These are phyloP conservation scores for Chrysoporthe deuterocubensis DNA, from an alignment of 2,329 filamentous ascomycete genomes.

Conservation along the genomic window DNA sequence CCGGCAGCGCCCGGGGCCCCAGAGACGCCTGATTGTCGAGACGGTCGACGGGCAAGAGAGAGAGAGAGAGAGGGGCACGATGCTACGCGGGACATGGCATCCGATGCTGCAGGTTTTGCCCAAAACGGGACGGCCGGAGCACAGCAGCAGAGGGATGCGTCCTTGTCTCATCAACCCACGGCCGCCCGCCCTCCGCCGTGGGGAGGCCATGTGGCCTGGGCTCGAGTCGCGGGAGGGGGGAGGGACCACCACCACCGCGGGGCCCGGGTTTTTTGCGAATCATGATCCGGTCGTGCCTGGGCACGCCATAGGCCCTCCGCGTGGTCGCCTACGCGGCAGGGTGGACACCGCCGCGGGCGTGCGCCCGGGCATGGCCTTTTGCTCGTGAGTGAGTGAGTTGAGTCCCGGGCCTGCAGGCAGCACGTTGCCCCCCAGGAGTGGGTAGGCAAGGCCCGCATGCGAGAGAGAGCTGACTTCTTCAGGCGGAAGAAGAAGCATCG, in stretches of 20 bases:
- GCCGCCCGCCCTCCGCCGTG: background rate
- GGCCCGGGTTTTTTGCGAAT: conserved; percentile 6
- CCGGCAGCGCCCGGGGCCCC: too few relatives aligned
- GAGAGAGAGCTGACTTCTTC: too few relatives aligned
- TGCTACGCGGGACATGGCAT: too few relatives aligned
- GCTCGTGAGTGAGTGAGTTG: too few relatives aligned
- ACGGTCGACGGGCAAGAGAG: too few relatives aligned
- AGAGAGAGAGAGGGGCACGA: too few relatives aligned
- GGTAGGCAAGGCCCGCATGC: background rate
- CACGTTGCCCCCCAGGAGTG: conserved; percentile 12
- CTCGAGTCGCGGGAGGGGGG: background rate
- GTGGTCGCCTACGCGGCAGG: conserved; percentile 13
- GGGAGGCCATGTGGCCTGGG: background rate
- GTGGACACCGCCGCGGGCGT: background rate
- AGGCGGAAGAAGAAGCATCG: background rate
- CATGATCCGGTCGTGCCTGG: conserved; percentile 17
- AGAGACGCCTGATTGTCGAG: too few relatives aligned
- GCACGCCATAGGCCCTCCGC: conserved; percentile 12
- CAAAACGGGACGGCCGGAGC: background rate
- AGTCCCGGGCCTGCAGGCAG: conserved; percentile 10
- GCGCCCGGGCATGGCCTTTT: background rate
- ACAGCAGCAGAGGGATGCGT: background rate
- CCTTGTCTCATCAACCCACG: background rate
- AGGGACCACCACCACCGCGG: too few relatives aligned
- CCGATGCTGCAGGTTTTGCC: too few relatives aligned